A percentile compares a stretch with the other conserved stretches of the same genome.
Evolutionary conservation across 2,329 filamentous ascomycete genomes (phyloP).

Genomic region (Madurella mycetomatis): DNA sequence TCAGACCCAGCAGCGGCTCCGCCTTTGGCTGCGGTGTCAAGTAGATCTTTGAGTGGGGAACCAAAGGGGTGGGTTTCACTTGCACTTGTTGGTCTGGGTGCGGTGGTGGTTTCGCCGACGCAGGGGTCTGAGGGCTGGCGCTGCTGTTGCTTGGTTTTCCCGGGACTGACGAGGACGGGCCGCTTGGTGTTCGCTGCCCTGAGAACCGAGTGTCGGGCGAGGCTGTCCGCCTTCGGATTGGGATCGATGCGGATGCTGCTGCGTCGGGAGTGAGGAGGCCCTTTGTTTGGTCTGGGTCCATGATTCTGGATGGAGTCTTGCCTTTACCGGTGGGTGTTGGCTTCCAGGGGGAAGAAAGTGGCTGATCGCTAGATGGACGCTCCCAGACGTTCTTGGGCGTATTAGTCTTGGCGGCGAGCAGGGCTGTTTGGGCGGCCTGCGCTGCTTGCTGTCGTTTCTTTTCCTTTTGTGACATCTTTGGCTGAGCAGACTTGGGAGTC

Average conservation of each 20-base stretch:
- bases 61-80: constrained; percentile 29
- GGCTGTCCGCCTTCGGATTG: constrained; percentile 46
- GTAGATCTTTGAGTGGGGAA: constrained; percentile 59
- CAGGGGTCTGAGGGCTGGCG: neutral
- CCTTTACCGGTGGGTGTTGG: constrained; percentile 41
- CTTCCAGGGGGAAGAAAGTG: constrained; percentile 63
- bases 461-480: constrained; percentile 85
- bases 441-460: constrained; percentile 71
- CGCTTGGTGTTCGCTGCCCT: constrained; percentile 44
- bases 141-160: constrained; percentile 22
- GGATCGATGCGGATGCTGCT: constrained; percentile 29
- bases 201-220: constrained; percentile 61
- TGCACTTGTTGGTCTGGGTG: constrained; percentile 11
- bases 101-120: constrained; percentile 9
- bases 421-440: constrained; percentile 27
- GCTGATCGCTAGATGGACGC: constrained; percentile 35
- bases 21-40: constrained; percentile 54
- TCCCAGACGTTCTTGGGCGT: constrained; percentile 44
- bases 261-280: constrained; percentile 42
- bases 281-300: constrained; percentile 29
- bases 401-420: constrained; percentile 15
- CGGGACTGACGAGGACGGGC: constrained; percentile 20
- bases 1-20: constrained; percentile 63
- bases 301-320: constrained; percentile 44
- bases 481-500: constrained; percentile 34